Conservation (phyloP, 257 asterid genomes). For the Solanum okadae region DNA sequence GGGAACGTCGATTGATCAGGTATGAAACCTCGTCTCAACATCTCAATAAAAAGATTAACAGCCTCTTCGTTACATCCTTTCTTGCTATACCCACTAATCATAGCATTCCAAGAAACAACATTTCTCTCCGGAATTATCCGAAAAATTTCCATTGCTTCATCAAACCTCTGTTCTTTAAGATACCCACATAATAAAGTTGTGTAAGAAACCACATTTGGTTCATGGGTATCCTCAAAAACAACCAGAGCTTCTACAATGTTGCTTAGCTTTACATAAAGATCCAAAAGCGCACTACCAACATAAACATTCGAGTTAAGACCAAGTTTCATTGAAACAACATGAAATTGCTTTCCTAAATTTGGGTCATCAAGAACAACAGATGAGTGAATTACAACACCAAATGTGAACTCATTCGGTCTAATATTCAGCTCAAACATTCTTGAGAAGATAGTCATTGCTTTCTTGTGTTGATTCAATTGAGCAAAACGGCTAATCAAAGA, state of each 20-base stretch:
- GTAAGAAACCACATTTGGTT: constrained; percentile 70
- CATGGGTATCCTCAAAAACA: constrained; percentile 42
- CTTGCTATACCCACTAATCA: constrained; percentile 75
- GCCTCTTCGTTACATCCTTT: constrained; percentile 70
- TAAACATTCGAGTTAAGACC: constrained; percentile 50
- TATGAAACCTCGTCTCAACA: constrained; percentile 52
- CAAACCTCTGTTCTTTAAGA: constrained; percentile 39
- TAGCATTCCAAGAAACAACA: constrained; percentile 73
- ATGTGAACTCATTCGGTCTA: constrained; percentile 67
- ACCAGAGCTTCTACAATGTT: constrained; percentile 24
- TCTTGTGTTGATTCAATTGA: constrained; percentile 36
- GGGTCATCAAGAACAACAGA: constrained; percentile 35
- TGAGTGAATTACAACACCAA: constrained; percentile 52
- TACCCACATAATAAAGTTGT: constrained; percentile 59
- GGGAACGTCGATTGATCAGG: constrained; percentile 54
- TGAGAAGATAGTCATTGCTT: constrained; percentile 36
- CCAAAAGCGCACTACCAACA: constrained; percentile 57
- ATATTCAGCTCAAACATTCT: constrained; percentile 36
- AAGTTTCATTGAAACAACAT: constrained; percentile 29
- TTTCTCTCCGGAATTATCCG: constrained; percentile 50
- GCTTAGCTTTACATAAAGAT: constrained; percentile 55
- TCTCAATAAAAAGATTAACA: constrained; percentile 44
- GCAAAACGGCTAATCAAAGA: constrained; percentile 43
- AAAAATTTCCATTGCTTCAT: constrained; percentile 43
- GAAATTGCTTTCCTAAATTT: constrained; percentile 57